Evolutionary conservation across 805 yeast species (phyloP), one percentile per base, ranked within the genome.

Genomic region (Candida chauliodis): DNA sequence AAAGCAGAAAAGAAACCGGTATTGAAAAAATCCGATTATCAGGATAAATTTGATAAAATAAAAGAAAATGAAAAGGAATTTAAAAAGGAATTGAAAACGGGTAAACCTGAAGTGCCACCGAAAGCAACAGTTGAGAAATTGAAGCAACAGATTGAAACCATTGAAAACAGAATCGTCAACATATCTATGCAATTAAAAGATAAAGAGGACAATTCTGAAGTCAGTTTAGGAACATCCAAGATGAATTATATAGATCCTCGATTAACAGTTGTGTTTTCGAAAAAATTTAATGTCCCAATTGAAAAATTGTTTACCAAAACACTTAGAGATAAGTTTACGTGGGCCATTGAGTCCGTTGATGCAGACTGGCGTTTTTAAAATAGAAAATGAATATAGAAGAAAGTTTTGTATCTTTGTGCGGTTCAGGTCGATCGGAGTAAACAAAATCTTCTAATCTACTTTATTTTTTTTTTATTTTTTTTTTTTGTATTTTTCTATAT

Each of bases 181-280:
- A 80, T 86, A 2, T 65, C 76, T 8, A 67, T 88, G 44, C 95
- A 85, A 56, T 71, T 88, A 56, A 83, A 88, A 59, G 97, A 90
- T 57, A 89, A 86, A 59, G 95, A 91, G 57, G 97, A 89, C 56
- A 90, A 90, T 57, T 86, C 96, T 0, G 86, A 86, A 48, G 97
- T 91, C 19, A 90, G 97, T 0, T 68, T 91, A 48, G 89, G 95
- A 33, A 91, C 98, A 0, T 86, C 95, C 18, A 91, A 91, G 67
- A 79, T 86, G 73, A 91, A 91, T 61, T 91, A 91, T 69, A 91
- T 91, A 43, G 98, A 91, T 60, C 98, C 98, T 18, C 73, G 98
- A 47, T 67, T 91, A 49, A 80, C 95, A 0, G 96, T 88, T 17
- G 79, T 85, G 74, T 91, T 89, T 55, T 76, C 95, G 37, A 90